Base-by-base conservation (phyloP, 1,139 yeast species). In the Yamadazyma triangularis region DNA sequence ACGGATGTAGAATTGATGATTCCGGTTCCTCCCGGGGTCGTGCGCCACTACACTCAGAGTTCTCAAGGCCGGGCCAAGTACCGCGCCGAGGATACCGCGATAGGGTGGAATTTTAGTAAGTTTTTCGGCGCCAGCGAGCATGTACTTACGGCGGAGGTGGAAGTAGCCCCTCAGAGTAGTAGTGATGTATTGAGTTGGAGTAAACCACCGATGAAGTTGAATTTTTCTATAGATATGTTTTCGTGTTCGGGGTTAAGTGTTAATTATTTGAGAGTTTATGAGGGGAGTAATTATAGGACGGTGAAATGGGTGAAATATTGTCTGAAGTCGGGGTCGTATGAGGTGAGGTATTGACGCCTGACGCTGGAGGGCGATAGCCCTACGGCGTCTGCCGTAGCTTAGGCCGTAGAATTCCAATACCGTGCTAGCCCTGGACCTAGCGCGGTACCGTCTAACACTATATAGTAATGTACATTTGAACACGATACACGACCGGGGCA, bases 231-330 rank as follows among this genome's bases (percentile, higher is more conserved):
- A 32, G 73, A 82, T 39, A 84, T 83, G 88, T 83, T 78, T 49
- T 79, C 91, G 16, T 68, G 84, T 44, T 80, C 93, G 9, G 95
- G 95, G 0, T 61, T 85, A 30, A 73, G 76, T 18, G 91, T 89
- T 27, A 72, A 84, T 41, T 84, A 74, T 51, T 65, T 89, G 45
- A 77, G 77, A 51, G 81, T 89, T 2, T 66, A 64, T 22, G 95
- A 86, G 48, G 73, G 68, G 46, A 45, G 73, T 8, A 77, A 76
- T 38, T 83, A 85, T 57, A 64, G 73, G 28, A 79, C 95, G 2
- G 78, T 86, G 13, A 89, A 89, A 51, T 88, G 95, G 94, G 93
- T 88, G 27, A 75, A 85, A 46, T 89, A 89, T 53, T 55, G 73
- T 13, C 73, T 89, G 1, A 73, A 70, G 40, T 79, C 89, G 0